Evolutionary conservation across 179 eudicot species (phyloP).

Genomic region (Beta corolliflora): DNA sequence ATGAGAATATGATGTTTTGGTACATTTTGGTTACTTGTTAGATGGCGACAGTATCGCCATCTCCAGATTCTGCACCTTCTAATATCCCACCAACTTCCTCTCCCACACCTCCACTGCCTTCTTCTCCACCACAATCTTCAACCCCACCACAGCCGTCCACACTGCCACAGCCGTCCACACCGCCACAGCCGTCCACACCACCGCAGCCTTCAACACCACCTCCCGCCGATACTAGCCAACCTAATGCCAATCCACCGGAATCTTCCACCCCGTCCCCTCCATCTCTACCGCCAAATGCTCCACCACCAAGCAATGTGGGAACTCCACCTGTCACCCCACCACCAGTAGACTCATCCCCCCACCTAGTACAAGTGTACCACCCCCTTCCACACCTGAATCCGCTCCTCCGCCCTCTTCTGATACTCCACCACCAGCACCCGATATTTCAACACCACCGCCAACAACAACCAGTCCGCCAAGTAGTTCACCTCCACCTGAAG

Average conservation of each 20-base stretch:
- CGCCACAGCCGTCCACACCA: constrained; percentile 36
- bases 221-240: constrained; percentile 24
- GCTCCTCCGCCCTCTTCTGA: constrained; percentile 34
- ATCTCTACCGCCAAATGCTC: constrained; percentile 30
- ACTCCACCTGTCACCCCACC: constrained; percentile 38
- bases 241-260: constrained; percentile 36
- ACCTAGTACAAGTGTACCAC: constrained; percentile 34
- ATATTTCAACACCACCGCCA: constrained; percentile 24
- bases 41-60: constrained; percentile 56
- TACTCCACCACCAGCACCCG: constrained; percentile 30
- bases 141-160: no score
- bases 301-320: constrained; percentile 24
- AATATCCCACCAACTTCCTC: constrained; percentile 29
- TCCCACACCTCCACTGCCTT: constrained; percentile 21
- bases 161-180: no score
- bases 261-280: constrained; percentile 35
- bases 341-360: constrained; percentile 41
- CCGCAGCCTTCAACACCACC: constrained; percentile 24
- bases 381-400: constrained; percentile 28
- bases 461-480: constrained; percentile 22
- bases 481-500: constrained; percentile 29
- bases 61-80: constrained; percentile 46
- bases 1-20: constrained; percentile 25
- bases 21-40: constrained; percentile 17
- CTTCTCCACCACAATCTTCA: constrained; percentile 18